Conservation (phyloP, 2,329 filamentous ascomycete species). For the Madurella mycetomatis region DNA sequence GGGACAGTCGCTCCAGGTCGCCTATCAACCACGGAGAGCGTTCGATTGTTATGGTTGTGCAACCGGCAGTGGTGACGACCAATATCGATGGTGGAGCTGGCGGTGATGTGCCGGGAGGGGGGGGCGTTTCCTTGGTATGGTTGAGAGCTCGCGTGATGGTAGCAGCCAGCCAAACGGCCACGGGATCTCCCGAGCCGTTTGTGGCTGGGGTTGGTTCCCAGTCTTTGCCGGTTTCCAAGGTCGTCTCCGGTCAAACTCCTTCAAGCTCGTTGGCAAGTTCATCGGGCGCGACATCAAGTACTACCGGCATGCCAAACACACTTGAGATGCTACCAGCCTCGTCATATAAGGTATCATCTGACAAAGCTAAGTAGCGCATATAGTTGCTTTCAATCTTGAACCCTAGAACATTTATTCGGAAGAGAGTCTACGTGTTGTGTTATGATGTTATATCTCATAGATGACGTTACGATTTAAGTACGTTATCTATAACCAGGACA, state of each 20-base stretch:
- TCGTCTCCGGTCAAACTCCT: neutral
- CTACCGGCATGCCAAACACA: neutral
- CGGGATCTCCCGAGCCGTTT: neutral
- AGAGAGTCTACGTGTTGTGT: no score
- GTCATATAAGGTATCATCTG: neutral
- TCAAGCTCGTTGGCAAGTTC: neutral
- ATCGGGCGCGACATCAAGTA: neutral
- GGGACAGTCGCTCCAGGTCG: neutral
- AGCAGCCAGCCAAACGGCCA: neutral
- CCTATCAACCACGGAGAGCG: neutral
- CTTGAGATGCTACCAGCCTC: neutral
- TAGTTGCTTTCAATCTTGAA: no score
- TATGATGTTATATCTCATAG: no score
- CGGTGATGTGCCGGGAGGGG: neutral
- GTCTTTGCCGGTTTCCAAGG: neutral
- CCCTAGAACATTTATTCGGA: no score
- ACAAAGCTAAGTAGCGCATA: no score
- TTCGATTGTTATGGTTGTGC: conserved; percentile 8
- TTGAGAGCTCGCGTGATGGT: conserved; percentile 8
- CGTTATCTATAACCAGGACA: no score
- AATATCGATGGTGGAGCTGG: neutral
- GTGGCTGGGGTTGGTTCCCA: neutral
- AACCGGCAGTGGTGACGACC: conserved; percentile 11
- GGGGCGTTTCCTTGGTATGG: conserved; percentile 5
- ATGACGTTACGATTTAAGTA: no score